phyloP scores from a whole-genome alignment of 2,329 filamentous ascomycete genomes.

The Cordyceps pruinosa region DNA sequence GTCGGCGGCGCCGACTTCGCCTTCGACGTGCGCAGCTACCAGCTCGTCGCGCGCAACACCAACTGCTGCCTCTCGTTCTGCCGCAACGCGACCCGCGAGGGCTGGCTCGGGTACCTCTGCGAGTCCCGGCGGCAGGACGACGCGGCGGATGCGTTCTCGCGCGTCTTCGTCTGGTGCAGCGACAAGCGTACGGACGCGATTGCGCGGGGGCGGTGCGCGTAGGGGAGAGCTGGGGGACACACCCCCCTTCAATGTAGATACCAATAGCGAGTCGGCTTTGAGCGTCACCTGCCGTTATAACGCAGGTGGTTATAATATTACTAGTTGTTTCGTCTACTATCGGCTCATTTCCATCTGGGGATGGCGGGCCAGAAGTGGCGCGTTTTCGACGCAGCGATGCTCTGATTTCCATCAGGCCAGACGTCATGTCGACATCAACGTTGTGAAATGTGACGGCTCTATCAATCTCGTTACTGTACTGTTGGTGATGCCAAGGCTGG shows the following conservation, averaged over 20 bases:
- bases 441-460: no score
- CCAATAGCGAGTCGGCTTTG: neutral
- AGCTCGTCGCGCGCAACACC: constrained; percentile 17
- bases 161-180: constrained; percentile 6
- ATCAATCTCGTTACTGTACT: no score
- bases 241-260: neutral
- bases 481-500: no score
- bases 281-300: neutral
- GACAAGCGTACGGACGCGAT: neutral
- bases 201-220: neutral
- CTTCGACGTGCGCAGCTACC: constrained; percentile 18
- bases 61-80: constrained; percentile 21
- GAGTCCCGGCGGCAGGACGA: neutral
- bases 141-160: neutral
- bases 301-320: neutral
- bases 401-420: no score
- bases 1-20: constrained; percentile 20
- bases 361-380: no score
- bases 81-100: constrained; percentile 17
- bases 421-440: no score
- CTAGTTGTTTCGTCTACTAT: no score
- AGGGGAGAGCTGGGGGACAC: neutral
- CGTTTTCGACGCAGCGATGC: no score
- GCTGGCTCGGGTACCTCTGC: constrained; percentile 22
- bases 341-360: no score